Base-by-base conservation (phyloP, 2,329 filamentous ascomycete species). In the Fusarium tricinctum region DNA sequence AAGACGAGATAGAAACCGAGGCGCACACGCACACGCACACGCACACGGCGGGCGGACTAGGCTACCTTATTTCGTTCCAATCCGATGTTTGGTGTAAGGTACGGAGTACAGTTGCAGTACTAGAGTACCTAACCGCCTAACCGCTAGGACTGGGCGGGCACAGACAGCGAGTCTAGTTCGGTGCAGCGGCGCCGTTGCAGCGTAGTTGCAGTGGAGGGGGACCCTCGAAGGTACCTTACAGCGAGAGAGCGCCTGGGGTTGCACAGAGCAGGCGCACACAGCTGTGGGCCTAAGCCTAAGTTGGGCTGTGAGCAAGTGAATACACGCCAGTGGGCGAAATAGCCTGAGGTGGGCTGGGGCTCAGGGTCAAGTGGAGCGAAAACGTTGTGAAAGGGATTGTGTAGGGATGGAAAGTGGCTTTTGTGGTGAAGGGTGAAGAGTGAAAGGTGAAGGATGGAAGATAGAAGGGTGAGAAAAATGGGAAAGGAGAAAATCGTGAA, bases 61-160 rank as follows among this genome's bases (percentile, higher is more conserved):
- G 60, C 67, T 70, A 68, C 66, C 66, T 68, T 69, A 66, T 56
- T 67, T 63, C 62, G 71, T 71, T 66, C 68, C 68, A 73, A 65
- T 60, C 66, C 55, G 54, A 55, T 44, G 46, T 55, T 51, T 61
- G 53, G 53, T 51, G 46, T 49, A 57, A 62, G 61, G 51, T 43
- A 54, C 17, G 42, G 53, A 56, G 51, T 43, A 54, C 17, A 49
- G 53, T 45, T 42, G 23, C 52, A 59, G 54, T 30, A 30, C 28
- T 30, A 30, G 28, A 30, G 28, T 13, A 30, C 28, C 28, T 30
- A 30, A 12, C 10, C 58, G 54, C 64, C 55, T 40, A 59, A 63
- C 51, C 61, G 63, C 66, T 67, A 50, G 62, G 23, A 23, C 23
- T 23, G 23, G 46, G 56, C 52, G 45, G 52, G 59, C 59, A 64